phyloP scores from a whole-genome alignment of 208 protist species.

The Crithidia expoeki region DNA sequence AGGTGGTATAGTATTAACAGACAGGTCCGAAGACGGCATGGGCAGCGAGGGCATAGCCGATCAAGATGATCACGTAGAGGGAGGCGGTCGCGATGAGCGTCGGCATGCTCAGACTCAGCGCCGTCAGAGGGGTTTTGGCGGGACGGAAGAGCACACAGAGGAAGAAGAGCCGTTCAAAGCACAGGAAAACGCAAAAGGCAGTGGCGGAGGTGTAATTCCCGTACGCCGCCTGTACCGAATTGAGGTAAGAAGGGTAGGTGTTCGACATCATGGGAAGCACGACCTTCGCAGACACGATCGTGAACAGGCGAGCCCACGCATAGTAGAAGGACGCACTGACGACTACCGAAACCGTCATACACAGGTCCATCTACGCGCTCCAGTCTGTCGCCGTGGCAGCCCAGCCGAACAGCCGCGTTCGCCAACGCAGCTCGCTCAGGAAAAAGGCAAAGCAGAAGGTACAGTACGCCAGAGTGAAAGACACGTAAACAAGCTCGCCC shows the following conservation, averaged over 20 bases:
- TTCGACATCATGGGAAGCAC: background rate
- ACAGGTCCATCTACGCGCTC: conserved; percentile 25
- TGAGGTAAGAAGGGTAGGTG: conserved; percentile 18
- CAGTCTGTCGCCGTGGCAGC: background rate
- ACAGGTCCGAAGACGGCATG: conserved; percentile 18
- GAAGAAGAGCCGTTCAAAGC: conserved; percentile 19
- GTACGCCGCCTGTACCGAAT: background rate
- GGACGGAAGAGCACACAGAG: conserved; percentile 9
- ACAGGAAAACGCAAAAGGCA: conserved; percentile 10
- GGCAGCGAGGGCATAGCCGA: conserved; percentile 14
- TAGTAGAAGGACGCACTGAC: conserved; percentile 14
- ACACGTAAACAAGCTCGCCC: conserved; percentile 19
- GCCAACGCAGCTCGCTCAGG: conserved; percentile 1
- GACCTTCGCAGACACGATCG: background rate
- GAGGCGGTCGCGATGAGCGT: background rate
- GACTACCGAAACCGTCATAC: background rate
- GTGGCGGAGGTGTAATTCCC: background rate
- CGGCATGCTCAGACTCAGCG: conserved; percentile 8
- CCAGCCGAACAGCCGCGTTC: background rate
- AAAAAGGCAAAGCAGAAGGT: conserved; percentile 2
- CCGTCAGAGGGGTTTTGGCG: background rate
- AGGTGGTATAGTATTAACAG: conserved; percentile 10
- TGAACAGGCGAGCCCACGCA: conserved; percentile 5
- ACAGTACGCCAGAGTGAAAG: background rate
- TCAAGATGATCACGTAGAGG: background rate